A percentile compares a stretch with the other conserved stretches of the same genome.
phyloP scores from a whole-genome alignment of 495 filamentous ascomycete genomes.

The Hypoxylon trugodes region DNA sequence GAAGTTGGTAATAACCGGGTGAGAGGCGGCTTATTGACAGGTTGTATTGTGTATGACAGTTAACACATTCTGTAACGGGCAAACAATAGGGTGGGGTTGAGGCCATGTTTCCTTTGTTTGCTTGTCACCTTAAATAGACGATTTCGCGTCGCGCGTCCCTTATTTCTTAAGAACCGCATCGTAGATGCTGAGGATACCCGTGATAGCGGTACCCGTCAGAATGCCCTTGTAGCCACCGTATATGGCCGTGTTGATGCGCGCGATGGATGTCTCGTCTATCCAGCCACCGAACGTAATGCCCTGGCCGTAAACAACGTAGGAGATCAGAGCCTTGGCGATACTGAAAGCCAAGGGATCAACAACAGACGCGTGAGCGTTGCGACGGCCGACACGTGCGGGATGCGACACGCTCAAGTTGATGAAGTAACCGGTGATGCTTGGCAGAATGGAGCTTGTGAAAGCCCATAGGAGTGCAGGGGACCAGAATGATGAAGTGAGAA shows the following conservation, averaged over 20 bases:
- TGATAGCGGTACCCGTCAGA: constrained; percentile 74
- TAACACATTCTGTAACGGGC: not conserved
- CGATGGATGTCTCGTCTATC: constrained; percentile 64
- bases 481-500: constrained; percentile 87
- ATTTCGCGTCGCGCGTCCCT: not conserved
- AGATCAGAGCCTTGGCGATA: constrained; percentile 80
- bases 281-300: constrained; percentile 71
- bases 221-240: constrained; percentile 77
- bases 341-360: constrained; percentile 91
- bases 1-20: constrained; percentile 9
- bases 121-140: too few species aligned
- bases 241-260: constrained; percentile 69
- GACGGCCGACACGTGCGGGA: constrained; percentile 40
- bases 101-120: not conserved
- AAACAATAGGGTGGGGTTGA: not conserved
- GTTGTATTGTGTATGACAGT: not conserved
- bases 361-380: constrained; percentile 44
- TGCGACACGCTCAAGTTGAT: constrained; percentile 74
- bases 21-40: not conserved
- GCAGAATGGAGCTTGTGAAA: constrained; percentile 73
- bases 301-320: constrained; percentile 79
- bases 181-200: constrained; percentile 75
- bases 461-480: constrained; percentile 79
- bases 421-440: constrained; percentile 79
- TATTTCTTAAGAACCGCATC: constrained; percentile 84